Base-by-base conservation (phyloP, 139 green algal genomes). In the Edaphochlamys debaryana region DNA sequence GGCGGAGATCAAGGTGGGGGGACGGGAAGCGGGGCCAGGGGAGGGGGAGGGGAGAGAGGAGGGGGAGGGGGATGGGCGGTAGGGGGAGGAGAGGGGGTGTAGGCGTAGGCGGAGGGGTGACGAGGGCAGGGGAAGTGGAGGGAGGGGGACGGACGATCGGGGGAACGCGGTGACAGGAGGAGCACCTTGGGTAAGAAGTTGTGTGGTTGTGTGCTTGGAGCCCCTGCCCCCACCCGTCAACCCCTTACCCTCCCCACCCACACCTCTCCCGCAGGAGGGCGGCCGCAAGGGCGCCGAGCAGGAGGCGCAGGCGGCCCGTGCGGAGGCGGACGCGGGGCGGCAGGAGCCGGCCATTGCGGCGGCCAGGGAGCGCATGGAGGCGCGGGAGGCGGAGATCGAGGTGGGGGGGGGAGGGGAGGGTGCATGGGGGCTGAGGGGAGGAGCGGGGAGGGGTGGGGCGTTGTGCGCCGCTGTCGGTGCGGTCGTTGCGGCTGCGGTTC, bases 351-450 rank as follows among this genome's bases (percentile, higher is more conserved):
- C 88, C 54, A 17, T 87, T 34, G 77, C 79, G 19, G 79, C 86
- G 58, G 70, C 94, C 68, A 34, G 89, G 32, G 45, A 86, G 29
- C 80, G 73, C 22, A 84, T 98, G 29, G 80, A 75, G 0, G 69
- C 87, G 60, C 75, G 86, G 52, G 56, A 84, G 20, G 48, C 36
- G 1, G 67, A 91, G 69, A 87, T 95, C 34, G 66, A 91, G 36
- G 79, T 67, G 73, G 27, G 62, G 1, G 37, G 42, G 29, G 30
- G 27, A 3, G 67, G 37, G 2, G 58, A 19, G 54, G n/a, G n/a
- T n/a, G n/a, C n/a, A n/a, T 29, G 54, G 23, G 22, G 23, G 15
- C 11, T 25, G 64, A 5, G 64, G 3, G 36, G 20, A 29, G 34
- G 23, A 9, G 36, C 7, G 20, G 25, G 8, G 32, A 30, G 6